A percentile compares a stretch with the other conserved stretches of the same genome.
Evolutionary conservation across 2,329 filamentous ascomycete genomes (phyloP).

Genomic region (Penicillium janthinellum): DNA sequence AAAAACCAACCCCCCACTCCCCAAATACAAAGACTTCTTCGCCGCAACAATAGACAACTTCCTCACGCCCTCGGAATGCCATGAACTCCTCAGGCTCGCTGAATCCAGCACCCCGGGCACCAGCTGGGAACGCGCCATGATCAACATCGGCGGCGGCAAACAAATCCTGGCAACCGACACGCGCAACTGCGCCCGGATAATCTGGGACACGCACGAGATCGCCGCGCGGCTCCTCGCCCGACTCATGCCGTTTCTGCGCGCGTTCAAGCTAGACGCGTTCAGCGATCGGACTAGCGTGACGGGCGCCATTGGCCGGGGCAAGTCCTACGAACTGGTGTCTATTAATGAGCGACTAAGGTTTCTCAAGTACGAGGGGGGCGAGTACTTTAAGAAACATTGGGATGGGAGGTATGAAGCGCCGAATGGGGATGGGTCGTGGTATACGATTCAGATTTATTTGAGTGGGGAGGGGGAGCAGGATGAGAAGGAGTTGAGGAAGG

Average conservation of each 20-base stretch:
- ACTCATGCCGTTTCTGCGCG: conserved; percentile 49
- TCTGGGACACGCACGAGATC: conserved; percentile 68
- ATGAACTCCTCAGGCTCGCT: conserved; percentile 55
- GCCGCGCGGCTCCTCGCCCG: conserved; percentile 66
- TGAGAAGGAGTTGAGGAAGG: conserved; percentile 26
- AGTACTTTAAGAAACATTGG: conserved; percentile 73
- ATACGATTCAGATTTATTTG: conserved; percentile 60
- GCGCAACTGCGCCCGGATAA: conserved; percentile 72
- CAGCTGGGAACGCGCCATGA: conserved; percentile 68
- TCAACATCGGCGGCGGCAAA: conserved; percentile 65
- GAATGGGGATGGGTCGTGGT: conserved; percentile 54
- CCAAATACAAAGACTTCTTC: conserved; percentile 57
- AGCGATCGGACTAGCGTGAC: conserved; percentile 46
- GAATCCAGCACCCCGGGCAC: conserved; percentile 4
- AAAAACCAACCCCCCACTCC: conserved; percentile 47
- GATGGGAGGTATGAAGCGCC: conserved; percentile 66
- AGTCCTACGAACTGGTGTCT: conserved; percentile 34
- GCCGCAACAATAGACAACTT: conserved; percentile 67
- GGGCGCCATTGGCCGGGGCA: conserved; percentile 46
- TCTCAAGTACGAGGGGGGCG: conserved; percentile 68
- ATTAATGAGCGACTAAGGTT: conserved; percentile 76
- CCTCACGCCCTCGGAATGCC: conserved; percentile 65
- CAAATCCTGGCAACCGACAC: conserved; percentile 59
- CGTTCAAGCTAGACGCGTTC: conserved; percentile 50
- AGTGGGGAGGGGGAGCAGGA: conserved; percentile 48